phyloP scores from a whole-genome alignment of 1,139 yeast genomes.

The Taphrina pruni region DNA sequence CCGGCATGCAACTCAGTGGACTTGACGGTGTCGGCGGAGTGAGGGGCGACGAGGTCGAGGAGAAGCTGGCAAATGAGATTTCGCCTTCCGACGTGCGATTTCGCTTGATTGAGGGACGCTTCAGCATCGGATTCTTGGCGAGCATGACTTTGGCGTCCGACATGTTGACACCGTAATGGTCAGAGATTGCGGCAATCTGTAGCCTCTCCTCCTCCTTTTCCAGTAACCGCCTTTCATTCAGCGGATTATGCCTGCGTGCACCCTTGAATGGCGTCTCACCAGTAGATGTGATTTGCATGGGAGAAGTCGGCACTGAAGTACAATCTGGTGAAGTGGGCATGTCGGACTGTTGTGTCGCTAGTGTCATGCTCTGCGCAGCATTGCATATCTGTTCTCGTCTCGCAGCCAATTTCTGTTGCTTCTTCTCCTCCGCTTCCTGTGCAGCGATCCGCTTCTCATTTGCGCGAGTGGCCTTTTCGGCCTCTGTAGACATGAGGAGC shows the following conservation, averaged over 20 bases:
- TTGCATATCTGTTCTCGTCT: conserved; percentile 12
- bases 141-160: conserved; percentile 24
- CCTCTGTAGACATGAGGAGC: conserved; percentile 17
- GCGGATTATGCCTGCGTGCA: conserved; percentile 6
- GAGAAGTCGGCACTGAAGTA: not conserved
- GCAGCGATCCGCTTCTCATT: conserved; percentile 21
- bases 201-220: conserved; percentile 12
- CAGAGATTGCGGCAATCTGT: conserved; percentile 11
- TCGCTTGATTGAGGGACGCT: conserved; percentile 5
- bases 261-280: conserved; percentile 29
- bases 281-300: not conserved
- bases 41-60: not conserved
- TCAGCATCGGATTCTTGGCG: conserved; percentile 19
- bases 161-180: conserved; percentile 9
- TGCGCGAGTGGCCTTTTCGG: conserved; percentile 19
- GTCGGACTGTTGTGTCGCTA: not conserved
- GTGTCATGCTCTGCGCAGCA: conserved; percentile 3
- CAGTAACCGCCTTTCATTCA: conserved; percentile 8
- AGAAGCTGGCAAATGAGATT: conserved; percentile 6
- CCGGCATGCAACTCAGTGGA: conserved; percentile 5
- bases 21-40: conserved; percentile 18
- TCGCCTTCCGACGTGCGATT: conserved; percentile 22
- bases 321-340: not conserved
- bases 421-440: conserved; percentile 11
- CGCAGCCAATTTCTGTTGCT: conserved; percentile 15